Base-by-base conservation (phyloP, 495 filamentous ascomycete species). In the Neurospora sp. region DNA sequence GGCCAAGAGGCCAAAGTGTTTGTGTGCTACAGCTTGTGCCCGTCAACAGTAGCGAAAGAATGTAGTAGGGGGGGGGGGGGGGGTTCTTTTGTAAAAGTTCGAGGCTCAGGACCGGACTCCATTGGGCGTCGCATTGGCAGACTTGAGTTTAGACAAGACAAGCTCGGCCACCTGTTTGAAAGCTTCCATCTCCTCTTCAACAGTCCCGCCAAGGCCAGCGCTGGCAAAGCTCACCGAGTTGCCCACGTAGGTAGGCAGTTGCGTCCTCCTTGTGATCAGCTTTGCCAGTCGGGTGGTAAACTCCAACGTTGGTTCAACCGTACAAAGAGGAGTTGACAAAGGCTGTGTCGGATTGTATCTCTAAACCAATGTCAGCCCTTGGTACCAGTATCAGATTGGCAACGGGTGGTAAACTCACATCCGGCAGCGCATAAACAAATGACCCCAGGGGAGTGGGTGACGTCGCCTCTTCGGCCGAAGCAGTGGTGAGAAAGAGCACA, bases 121-220 rank as follows among this genome's bases (percentile, higher is more conserved):
- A 48, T 75, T 48, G 35, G 70, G 35, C n/a, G 44, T 73, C 27
- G 72, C 35, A 27, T 73, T 41, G 14, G 72, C 39, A 31, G 77
- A 9, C 11, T 46, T 40, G 41, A 93, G 80, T 74, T 87, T 86
- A n/a, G 83, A 79, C 77, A 92, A 83, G 14, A 95, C 85, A 69
- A 91, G 85, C 70, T 92, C 88, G 70, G 94, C 89, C 71, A 94
- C 88, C 76, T 86, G 86, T 73, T 85, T 88, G 71, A 98, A 87
- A 3, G 91, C 94, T 77, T 96, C 94, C 92, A 97, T 93, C 82
- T 98, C 95, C 84, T 98, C 95, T 78, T 96, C 93, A n/a, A 94
- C 89, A 11, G 87, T 89, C 31, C 92, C 89, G 1, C 92, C 92
- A 59, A 93, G 86, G 9, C 87, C 90, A 1, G 88, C 87, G 77